A percentile compares a stretch with the other conserved stretches of the same genome.
These are phyloP conservation scores for Tetrahymena malaccensis DNA, from an alignment of 73 alveolate species.

Conservation along the genomic window DNA sequence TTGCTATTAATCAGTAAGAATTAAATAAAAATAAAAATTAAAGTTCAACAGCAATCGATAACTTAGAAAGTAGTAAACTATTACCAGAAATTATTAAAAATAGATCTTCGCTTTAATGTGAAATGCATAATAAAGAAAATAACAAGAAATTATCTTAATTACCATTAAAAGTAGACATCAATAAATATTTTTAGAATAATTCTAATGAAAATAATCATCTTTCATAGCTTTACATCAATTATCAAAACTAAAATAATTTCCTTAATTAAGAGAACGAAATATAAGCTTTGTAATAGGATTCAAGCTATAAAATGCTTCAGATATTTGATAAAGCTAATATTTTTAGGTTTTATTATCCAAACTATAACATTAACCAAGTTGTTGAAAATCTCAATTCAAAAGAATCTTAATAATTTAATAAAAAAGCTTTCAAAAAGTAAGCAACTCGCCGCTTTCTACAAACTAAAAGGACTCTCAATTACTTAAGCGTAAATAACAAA, in stretches of 20 bases:
- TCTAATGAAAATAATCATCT: not conserved
- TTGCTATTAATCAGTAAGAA: not conserved
- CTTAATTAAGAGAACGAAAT: not conserved
- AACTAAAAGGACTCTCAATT: not conserved
- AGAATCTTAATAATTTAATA: not conserved
- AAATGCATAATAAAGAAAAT: not conserved
- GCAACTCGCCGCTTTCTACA: not conserved
- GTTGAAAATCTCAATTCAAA: too few relatives aligned
- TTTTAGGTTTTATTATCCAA: not conserved
- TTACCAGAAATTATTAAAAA: not conserved
- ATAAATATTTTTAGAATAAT: too few relatives aligned
- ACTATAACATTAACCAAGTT: not conserved
- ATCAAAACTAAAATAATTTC: too few relatives aligned
- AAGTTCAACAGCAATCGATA: not conserved
- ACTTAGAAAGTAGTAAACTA: not conserved
- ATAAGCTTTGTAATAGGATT: not conserved
- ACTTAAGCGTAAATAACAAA: too few relatives aligned
- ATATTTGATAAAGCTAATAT: not conserved
- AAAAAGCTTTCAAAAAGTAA: not conserved
- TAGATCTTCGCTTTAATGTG: not conserved
- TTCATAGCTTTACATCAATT: not conserved
- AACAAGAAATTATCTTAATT: not conserved
- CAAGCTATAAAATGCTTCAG: not conserved
- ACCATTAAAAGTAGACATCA: not conserved
- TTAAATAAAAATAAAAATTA: too few relatives aligned